These are phyloP conservation scores for Talaromyces thailandensis DNA, from an alignment of 495 filamentous ascomycete species.

Conservation along the genomic window DNA sequence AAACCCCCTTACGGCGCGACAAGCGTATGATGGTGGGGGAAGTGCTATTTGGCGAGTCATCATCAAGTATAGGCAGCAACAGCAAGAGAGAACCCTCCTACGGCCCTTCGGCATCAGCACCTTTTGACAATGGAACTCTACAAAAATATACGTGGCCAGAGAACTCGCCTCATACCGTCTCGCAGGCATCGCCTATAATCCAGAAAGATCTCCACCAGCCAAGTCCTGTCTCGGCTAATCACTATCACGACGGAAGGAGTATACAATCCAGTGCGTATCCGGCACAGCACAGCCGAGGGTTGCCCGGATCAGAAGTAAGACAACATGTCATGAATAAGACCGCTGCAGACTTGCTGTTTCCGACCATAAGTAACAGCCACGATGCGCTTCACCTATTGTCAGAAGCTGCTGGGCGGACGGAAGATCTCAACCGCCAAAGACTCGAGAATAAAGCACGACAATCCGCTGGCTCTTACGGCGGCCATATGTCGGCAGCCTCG, in stretches of 20 bases:
- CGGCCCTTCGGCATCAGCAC: slow-evolving; percentile 15
- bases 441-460: slow-evolving; percentile 31
- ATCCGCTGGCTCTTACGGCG: slow-evolving; percentile 29
- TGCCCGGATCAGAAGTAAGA: slow-evolving; percentile 24
- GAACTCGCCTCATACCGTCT: slow-evolving; percentile 8
- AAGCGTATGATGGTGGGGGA: slow-evolving; percentile 42
- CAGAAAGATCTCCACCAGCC: slow-evolving; percentile 15
- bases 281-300: slow-evolving; percentile 18
- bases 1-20: slow-evolving; percentile 42
- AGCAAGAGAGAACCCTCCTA: slow-evolving; percentile 16
- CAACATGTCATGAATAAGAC: slow-evolving; percentile 45
- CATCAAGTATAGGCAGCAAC: slow-evolving; percentile 13
- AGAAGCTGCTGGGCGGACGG: slow-evolving; percentile 47
- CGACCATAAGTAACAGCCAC: slow-evolving; percentile 48
- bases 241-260: slow-evolving; percentile 23
- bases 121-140: slow-evolving; percentile 20
- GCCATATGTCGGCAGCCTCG: neutral
- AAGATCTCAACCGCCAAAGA: slow-evolving; percentile 36
- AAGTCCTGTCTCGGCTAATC: slow-evolving; percentile 15
- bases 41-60: slow-evolving; percentile 19
- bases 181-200: neutral
- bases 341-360: slow-evolving; percentile 46
- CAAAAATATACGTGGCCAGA: slow-evolving; percentile 26
- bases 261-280: slow-evolving; percentile 21
- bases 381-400: slow-evolving; percentile 51